Evolutionary conservation across 306 rosid species (phyloP).

Genomic region (Trichosanthes cucumerina): DNA sequence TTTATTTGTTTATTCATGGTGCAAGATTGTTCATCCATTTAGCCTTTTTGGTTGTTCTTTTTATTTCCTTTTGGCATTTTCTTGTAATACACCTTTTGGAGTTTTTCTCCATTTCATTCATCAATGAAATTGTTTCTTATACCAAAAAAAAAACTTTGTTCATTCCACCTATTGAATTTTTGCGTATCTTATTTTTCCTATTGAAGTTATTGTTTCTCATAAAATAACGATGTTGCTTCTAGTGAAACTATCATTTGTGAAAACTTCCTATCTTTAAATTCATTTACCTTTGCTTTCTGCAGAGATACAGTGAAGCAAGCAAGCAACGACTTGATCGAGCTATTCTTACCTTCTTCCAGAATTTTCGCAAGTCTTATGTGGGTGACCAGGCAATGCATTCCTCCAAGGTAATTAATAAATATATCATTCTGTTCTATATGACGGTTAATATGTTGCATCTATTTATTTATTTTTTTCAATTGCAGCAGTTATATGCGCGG

Average conservation of each 20-base stretch:
- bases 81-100: too few species aligned
- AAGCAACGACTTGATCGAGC: constrained; percentile 98
- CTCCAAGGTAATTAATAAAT: constrained; percentile 63
- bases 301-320: constrained; percentile 85
- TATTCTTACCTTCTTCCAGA: constrained; percentile 89
- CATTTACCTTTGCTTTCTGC: constrained; percentile 25
- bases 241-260: background rate
- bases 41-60: too few species aligned
- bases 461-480: constrained; percentile 20
- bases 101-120: too few species aligned
- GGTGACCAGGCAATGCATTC: constrained; percentile 99
- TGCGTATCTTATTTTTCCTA: background rate
- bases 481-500: constrained; percentile 84
- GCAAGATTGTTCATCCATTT: too few species aligned
- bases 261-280: constrained; percentile 3
- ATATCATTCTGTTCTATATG: constrained; percentile 5
- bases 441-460: constrained; percentile 17
- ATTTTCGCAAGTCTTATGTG: constrained; percentile 87
- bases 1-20: too few species aligned
- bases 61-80: too few species aligned
- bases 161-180: background rate
- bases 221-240: background rate
- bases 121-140: too few species aligned
- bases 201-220: background rate
- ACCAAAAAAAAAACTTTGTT: too few species aligned